phyloP scores from a whole-genome alignment of 208 protist genomes.

The Phytomonas sp. region DNA sequence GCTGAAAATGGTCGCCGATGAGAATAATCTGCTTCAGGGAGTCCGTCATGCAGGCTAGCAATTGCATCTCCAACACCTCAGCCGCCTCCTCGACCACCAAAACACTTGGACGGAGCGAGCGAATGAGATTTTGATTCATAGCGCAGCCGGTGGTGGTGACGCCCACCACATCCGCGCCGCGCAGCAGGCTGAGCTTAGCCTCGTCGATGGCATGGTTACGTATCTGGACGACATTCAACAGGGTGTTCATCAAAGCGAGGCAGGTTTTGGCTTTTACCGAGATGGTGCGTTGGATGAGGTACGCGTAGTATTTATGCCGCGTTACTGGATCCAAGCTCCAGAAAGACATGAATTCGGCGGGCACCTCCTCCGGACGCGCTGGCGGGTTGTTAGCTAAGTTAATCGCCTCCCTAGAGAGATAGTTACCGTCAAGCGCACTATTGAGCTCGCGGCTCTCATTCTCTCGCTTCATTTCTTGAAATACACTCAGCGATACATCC shows the following conservation, averaged over 20 bases:
- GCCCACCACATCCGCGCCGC: slow-evolving; percentile 86
- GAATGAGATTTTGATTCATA: slow-evolving; percentile 85
- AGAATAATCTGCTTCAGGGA: slow-evolving; percentile 87
- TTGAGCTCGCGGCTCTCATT: slow-evolving; percentile 69
- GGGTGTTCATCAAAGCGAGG: slow-evolving; percentile 62
- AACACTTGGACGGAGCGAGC: slow-evolving; percentile 72
- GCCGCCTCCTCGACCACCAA: slow-evolving; percentile 92
- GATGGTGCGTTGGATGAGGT: slow-evolving; percentile 72
- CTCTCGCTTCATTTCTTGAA: slow-evolving; percentile 85
- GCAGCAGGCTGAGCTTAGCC: slow-evolving; percentile 64
- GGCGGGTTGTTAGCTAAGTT: slow-evolving; percentile 49
- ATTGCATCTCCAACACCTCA: slow-evolving; percentile 90
- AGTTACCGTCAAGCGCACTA: slow-evolving; percentile 51
- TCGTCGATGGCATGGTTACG: slow-evolving; percentile 81
- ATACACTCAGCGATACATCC: slow-evolving; percentile 72
- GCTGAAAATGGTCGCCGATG: slow-evolving; percentile 90
- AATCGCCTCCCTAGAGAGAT: slow-evolving; percentile 70
- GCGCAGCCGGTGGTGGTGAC: slow-evolving; percentile 91
- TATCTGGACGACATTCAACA: slow-evolving; percentile 57
- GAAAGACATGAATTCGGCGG: slow-evolving; percentile 65
- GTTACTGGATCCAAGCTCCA: slow-evolving; percentile 70
- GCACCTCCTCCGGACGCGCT: slow-evolving; percentile 35
- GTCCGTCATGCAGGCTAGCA: slow-evolving; percentile 88
- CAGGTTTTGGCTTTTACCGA: slow-evolving; percentile 65
- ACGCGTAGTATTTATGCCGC: slow-evolving; percentile 81